Conservation (phyloP, 176 grass and related monocot species). For the Guadua angustifolia region DNA sequence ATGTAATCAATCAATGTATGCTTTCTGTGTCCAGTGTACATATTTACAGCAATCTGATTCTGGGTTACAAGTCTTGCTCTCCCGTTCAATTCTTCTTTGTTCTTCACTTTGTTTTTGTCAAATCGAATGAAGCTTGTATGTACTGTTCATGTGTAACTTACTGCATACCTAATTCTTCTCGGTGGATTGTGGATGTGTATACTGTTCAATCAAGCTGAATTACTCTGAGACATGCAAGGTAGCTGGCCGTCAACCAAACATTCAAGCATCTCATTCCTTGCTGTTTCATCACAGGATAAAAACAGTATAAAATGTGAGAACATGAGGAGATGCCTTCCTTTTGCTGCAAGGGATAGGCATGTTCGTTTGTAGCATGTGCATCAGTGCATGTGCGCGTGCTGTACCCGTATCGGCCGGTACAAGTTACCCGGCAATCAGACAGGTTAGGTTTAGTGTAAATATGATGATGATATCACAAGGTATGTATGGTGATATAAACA, state of each 20-base stretch:
- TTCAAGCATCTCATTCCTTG: conserved; percentile 46
- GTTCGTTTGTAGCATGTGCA: conserved; percentile 37
- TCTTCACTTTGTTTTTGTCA: neutral
- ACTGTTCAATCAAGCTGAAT: neutral
- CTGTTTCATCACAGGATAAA: conserved; percentile 1
- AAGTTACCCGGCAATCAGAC: conserved; percentile 20
- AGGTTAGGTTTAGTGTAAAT: conserved; percentile 11
- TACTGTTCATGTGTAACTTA: neutral
- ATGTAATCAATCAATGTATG: conserved; percentile 30
- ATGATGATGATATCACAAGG: neutral
- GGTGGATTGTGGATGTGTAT: neutral
- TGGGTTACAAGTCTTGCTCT: too few relatives aligned
- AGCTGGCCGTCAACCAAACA: conserved; percentile 15
- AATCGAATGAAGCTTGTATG: conserved; percentile 2
- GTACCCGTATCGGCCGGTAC: conserved; percentile 35
- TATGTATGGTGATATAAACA: too few relatives aligned
- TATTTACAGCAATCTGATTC: neutral
- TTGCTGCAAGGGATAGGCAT: conserved; percentile 56
- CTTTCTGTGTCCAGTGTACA: neutral
- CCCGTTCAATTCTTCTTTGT: neutral
- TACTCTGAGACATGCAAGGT: conserved; percentile 29
- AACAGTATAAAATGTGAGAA: conserved; percentile 14
- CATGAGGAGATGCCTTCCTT: conserved; percentile 57
- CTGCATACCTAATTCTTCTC: neutral
- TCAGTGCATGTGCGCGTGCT: conserved; percentile 46